These are phyloP conservation scores for Phytophthora sp. DNA, from an alignment of 352 stramenopile genomes.

Conservation along the genomic window DNA sequence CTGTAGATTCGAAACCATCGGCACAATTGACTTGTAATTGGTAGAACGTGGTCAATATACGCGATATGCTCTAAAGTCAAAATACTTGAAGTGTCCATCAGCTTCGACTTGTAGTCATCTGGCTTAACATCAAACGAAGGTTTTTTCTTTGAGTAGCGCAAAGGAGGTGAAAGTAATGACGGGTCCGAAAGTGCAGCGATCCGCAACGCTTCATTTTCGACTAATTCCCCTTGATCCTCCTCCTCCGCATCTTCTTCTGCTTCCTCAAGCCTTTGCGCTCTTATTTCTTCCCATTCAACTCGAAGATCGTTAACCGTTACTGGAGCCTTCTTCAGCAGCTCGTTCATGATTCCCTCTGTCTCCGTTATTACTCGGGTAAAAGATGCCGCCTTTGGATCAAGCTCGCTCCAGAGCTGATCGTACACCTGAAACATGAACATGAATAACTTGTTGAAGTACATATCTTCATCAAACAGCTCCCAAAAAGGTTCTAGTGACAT, in stretches of 20 bases:
- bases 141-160: slow-evolving; percentile 45
- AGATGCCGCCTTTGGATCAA: slow-evolving; percentile 67
- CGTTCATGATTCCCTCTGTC: slow-evolving; percentile 66
- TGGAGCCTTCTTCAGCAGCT: slow-evolving; percentile 69
- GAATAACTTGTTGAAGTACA: slow-evolving; percentile 84
- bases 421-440: slow-evolving; percentile 79
- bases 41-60: slow-evolving; percentile 73
- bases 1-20: slow-evolving; percentile 87
- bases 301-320: slow-evolving; percentile 68
- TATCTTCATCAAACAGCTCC: slow-evolving; percentile 83
- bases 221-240: slow-evolving; percentile 19
- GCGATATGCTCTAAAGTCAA: slow-evolving; percentile 72
- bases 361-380: slow-evolving; percentile 86
- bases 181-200: slow-evolving; percentile 17
- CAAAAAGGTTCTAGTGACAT: slow-evolving; percentile 85
- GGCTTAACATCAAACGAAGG: slow-evolving; percentile 60
- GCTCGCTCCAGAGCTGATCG: slow-evolving; percentile 69
- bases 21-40: slow-evolving; percentile 81
- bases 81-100: slow-evolving; percentile 76
- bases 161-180: slow-evolving; percentile 22
- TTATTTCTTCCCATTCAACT: slow-evolving; percentile 68
- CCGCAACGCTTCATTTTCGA: slow-evolving; percentile 39
- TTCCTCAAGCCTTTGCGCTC: slow-evolving; percentile 30
- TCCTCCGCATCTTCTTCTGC: slow-evolving; percentile 33
- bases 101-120: slow-evolving; percentile 79